These are phyloP conservation scores for Linderniella brevidens DNA, from an alignment of 257 asterid genomes.

Conservation along the genomic window DNA sequence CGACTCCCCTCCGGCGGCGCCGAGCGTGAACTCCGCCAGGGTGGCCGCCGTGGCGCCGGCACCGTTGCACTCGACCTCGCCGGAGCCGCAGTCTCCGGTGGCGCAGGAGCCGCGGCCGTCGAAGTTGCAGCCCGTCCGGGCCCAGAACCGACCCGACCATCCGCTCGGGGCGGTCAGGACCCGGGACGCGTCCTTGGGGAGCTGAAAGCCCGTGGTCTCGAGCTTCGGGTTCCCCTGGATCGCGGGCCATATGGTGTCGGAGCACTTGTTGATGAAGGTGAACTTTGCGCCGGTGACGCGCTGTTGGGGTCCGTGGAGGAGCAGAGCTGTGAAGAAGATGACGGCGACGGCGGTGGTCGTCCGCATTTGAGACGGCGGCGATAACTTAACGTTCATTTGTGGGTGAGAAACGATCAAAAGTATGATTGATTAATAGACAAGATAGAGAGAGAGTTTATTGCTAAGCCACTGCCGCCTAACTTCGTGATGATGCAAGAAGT, in stretches of 20 bases:
- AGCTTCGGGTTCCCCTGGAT: slow-evolving; percentile 35
- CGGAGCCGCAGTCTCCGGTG: slow-evolving; percentile 66
- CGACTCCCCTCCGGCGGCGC: slow-evolving; percentile 36
- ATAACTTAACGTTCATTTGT: no score
- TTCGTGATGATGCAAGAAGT: no score
- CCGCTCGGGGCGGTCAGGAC: slow-evolving; percentile 55
- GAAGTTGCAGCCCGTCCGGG: slow-evolving; percentile 49
- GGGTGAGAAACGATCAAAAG: no score
- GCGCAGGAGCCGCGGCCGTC: slow-evolving; percentile 43
- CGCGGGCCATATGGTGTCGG: slow-evolving; percentile 66
- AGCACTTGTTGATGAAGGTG: slow-evolving; percentile 54
- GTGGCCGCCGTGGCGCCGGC: slow-evolving; percentile 67
- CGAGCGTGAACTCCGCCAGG: slow-evolving; percentile 69
- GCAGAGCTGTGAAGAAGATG: no score
- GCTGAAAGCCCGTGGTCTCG: slow-evolving; percentile 58
- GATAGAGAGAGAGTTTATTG: no score
- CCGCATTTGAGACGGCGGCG: no score
- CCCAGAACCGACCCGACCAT: slow-evolving; percentile 87
- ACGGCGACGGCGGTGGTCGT: no score
- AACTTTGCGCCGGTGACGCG: slow-evolving; percentile 20
- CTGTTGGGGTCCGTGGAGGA: no score
- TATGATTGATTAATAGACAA: no score
- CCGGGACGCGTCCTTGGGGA: slow-evolving; percentile 32
- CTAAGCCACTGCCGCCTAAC: no score
- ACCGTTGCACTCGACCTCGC: slow-evolving; percentile 55